Conservation (phyloP, 805 yeast species). For the Zygosaccharomyces siamensis region DNA sequence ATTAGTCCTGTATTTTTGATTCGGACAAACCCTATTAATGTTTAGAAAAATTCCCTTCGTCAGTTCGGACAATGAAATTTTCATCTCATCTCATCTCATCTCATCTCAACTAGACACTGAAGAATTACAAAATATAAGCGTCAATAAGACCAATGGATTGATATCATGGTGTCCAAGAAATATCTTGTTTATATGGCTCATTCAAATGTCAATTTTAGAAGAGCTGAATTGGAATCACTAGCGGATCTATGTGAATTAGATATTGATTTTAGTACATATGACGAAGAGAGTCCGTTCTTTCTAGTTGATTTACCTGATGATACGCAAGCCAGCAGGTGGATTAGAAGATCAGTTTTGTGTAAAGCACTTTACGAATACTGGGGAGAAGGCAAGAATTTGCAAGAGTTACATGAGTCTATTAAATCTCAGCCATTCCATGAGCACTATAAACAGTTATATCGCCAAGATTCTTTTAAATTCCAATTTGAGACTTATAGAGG, state of each 20-base stretch:
- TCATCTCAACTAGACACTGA: neutral
- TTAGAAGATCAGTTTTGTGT: constrained; percentile 63
- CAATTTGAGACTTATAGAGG: constrained; percentile 79
- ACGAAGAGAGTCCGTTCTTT: constrained; percentile 63
- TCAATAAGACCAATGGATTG: neutral
- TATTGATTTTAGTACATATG: constrained; percentile 57
- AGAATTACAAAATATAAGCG: neutral
- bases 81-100: constrained; percentile 1
- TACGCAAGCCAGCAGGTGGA: constrained; percentile 57
- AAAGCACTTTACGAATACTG: constrained; percentile 76
- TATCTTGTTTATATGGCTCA: constrained; percentile 85
- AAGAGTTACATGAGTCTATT: constrained; percentile 51
- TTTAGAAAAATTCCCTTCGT: constrained; percentile 8
- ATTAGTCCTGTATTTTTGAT: constrained; percentile 37
- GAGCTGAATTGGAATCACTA: constrained; percentile 77
- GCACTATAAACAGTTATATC: constrained; percentile 32
- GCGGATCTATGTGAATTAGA: constrained; percentile 58
- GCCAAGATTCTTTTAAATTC: constrained; percentile 63
- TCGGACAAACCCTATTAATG: constrained; percentile 61
- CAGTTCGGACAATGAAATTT: constrained; percentile 5
- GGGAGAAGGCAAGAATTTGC: constrained; percentile 61
- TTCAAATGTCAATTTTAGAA: constrained; percentile 69
- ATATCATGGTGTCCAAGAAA: constrained; percentile 26
- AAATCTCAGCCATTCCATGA: constrained; percentile 23
- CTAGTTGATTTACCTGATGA: constrained; percentile 62